Evolutionary conservation across 345 rosid species (phyloP).

Genomic region (Brassica juncea): DNA sequence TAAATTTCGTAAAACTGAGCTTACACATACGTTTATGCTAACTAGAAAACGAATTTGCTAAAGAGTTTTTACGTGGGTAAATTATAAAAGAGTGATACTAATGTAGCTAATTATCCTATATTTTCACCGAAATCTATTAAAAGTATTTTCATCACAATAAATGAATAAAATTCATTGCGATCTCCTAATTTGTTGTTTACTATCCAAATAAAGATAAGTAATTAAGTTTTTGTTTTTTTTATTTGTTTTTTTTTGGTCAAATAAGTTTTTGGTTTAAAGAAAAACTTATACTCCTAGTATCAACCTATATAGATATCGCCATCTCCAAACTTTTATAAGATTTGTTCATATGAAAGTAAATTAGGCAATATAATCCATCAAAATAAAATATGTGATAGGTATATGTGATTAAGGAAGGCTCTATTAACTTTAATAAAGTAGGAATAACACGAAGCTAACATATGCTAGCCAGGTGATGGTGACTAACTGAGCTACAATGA

Average conservation of each 20-base stretch:
- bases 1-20: background rate
- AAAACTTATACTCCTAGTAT: background rate
- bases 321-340: background rate
- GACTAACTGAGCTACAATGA: slow-evolving; percentile 37
- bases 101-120: background rate
- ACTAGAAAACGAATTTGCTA: background rate
- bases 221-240: background rate
- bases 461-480: slow-evolving; percentile 31
- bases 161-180: background rate
- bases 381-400: slow-evolving; percentile 27
- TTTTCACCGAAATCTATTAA: too few species aligned
- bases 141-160: background rate
- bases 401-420: slow-evolving; percentile 31
- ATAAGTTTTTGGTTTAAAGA: too few species aligned
- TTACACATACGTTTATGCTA: background rate
- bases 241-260: too few species aligned
- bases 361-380: slow-evolving; percentile 34
- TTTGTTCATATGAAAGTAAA: background rate
- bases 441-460: slow-evolving; percentile 26
- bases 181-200: background rate
- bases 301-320: slow-evolving; percentile 16
- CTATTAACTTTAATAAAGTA: slow-evolving; percentile 35
- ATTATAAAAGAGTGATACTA: background rate
- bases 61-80: background rate
- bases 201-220: background rate